Evolutionary conservation across 202 grass and related monocot species (phyloP), one percentile per base, ranked within the genome.

Genomic region (Cymbopogon flexuosus): DNA sequence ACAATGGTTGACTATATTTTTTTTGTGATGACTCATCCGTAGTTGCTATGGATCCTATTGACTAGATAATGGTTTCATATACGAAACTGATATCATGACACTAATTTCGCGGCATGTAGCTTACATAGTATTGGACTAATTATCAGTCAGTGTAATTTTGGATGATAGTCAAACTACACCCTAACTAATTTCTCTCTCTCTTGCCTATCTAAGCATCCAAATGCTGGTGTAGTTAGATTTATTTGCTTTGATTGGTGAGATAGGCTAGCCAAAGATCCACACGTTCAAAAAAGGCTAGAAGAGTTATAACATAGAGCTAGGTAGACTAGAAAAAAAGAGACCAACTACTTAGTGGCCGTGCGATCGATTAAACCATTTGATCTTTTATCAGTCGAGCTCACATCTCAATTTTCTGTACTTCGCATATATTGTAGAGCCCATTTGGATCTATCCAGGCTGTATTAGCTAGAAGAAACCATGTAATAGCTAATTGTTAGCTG

Each of bases 361-460:
- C 27, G 2, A 27, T 27, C 27, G 27, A 27, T 27, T 27, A 27
- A 27, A 27, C 27, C 27, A 2, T 19, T 54, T 54, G 6, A 54
- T 0, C 18, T 0, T 52, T 19, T 16, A 52, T n/a, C 5, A 52
- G 49, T 52, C 6, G 0, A 8, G 18, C 49, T 52, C 18, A 8
- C 18, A 19, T 19, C 18, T 52, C 0, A 18, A 0, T 51, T 18
- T 51, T 51, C 0, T 15, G 0, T 16, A 16, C 43, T 14, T 45
- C 3, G 1, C 3, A 0, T 45, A 46, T 15, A 15, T 15, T 45
- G 2, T 5, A 7, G 16, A 5, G 1, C 5, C 1, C 0, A 0
- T 49, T 49, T 0, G 5, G 5, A 51, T 51, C 5, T 5, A 18
- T 5, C 14, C 0, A 54, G 6, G 45, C 0, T 13, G 42, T 46